Conservation (phyloP, 2,329 filamentous ascomycete species). For the Chalara sp. region DNA sequence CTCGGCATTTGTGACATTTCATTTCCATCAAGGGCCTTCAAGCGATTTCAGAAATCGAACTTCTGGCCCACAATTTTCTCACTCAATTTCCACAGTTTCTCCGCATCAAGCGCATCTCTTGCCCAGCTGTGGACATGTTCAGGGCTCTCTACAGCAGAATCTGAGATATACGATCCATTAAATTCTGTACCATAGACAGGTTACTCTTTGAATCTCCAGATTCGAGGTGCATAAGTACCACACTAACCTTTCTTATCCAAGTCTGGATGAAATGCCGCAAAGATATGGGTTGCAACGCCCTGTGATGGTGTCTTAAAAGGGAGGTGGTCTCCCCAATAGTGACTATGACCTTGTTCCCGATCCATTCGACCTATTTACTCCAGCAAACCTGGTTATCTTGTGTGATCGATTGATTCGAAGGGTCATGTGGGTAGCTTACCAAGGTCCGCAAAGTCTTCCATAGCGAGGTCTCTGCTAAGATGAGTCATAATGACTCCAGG, state of each 20-base stretch:
- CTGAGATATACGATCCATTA: conserved; percentile 1
- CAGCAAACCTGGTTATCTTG: neutral
- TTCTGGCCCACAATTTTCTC: conserved; percentile 14
- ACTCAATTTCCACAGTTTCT: conserved; percentile 12
- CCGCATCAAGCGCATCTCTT: neutral
- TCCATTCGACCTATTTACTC: neutral
- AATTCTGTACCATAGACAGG: neutral
- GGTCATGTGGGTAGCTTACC: neutral
- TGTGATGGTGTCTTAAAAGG: conserved; percentile 1
- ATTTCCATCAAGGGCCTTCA: too few species aligned
- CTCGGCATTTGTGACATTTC: too few species aligned
- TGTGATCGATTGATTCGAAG: neutral
- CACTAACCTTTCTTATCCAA: neutral
- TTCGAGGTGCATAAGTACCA: neutral
- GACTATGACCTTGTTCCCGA: neutral
- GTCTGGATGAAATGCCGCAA: conserved; percentile 4
- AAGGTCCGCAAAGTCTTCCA: conserved; percentile 1
- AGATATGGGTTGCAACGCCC: conserved; percentile 1
- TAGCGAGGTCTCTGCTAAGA: neutral
- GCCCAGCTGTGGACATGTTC: neutral
- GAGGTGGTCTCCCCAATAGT: neutral
- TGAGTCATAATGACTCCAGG: neutral
- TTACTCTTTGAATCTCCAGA: neutral
- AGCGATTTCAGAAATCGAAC: conserved; percentile 6
- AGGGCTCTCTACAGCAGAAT: neutral